phyloP scores from a whole-genome alignment of 805 yeast species.

The Kregervanrija fluxuum region DNA sequence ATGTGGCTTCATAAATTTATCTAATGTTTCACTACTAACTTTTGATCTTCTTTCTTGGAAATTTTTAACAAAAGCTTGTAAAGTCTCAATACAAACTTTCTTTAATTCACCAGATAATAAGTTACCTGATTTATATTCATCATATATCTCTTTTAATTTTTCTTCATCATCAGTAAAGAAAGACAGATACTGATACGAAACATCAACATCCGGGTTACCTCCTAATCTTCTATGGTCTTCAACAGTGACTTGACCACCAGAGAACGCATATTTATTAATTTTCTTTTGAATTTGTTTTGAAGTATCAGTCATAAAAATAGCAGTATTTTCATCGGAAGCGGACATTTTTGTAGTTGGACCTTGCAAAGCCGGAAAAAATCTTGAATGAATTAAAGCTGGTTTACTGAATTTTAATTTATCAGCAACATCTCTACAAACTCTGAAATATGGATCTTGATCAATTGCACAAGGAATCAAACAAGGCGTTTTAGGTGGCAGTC shows the following conservation, averaged over 20 bases:
- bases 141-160: slow-evolving; percentile 53
- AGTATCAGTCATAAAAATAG: slow-evolving; percentile 94
- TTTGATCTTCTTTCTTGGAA: slow-evolving; percentile 75
- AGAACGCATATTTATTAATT: slow-evolving; percentile 92
- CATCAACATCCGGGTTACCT: slow-evolving; percentile 93
- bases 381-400: slow-evolving; percentile 88
- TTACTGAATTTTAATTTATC: slow-evolving; percentile 83
- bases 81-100: slow-evolving; percentile 69
- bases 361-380: slow-evolving; percentile 96
- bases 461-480: slow-evolving; percentile 98
- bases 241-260: slow-evolving; percentile 82
- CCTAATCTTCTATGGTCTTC: slow-evolving; percentile 90
- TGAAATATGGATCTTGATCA: slow-evolving; percentile 97
- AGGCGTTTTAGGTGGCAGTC: slow-evolving; percentile 82
- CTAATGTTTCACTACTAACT: slow-evolving; percentile 55
- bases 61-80: slow-evolving; percentile 69
- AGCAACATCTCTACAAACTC: slow-evolving; percentile 97
- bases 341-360: slow-evolving; percentile 97
- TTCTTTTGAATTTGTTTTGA: slow-evolving; percentile 88
- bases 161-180: slow-evolving; percentile 89
- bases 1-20: slow-evolving; percentile 78
- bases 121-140: slow-evolving; percentile 70
- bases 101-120: slow-evolving; percentile 91
- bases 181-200: slow-evolving; percentile 85
- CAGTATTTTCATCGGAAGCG: slow-evolving; percentile 83